phyloP scores from a whole-genome alignment of 2,329 filamentous ascomycete genomes.

The Talaromyces marneffei region DNA sequence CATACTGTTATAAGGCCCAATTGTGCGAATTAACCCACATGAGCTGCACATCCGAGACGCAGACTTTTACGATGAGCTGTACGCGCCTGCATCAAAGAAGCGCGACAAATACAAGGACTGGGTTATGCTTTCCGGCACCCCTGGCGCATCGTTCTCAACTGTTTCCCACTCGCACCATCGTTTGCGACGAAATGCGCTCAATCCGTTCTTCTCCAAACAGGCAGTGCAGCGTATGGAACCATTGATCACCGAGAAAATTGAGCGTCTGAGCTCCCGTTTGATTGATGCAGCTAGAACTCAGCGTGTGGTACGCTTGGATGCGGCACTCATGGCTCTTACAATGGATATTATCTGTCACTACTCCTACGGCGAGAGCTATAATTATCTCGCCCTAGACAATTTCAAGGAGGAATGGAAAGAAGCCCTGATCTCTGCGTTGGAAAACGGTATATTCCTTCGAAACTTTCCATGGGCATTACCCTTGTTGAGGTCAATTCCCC shows the following conservation, averaged over 20 bases:
- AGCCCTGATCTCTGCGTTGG: constrained; percentile 18
- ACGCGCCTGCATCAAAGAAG: constrained; percentile 21
- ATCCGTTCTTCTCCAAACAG: constrained; percentile 26
- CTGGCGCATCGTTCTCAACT: constrained; percentile 19
- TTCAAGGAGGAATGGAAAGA: constrained; percentile 22
- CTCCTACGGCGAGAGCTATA: constrained; percentile 31
- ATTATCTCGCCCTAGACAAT: constrained; percentile 26
- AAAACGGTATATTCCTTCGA: constrained; percentile 10
- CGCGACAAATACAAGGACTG: constrained; percentile 24
- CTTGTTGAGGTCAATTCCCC: constrained; percentile 3
- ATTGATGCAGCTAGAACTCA: constrained; percentile 17
- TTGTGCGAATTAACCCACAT: constrained; percentile 30
- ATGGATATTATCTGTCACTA: constrained; percentile 37
- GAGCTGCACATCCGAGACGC: constrained; percentile 32
- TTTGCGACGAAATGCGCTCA: constrained; percentile 21
- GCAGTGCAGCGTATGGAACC: constrained; percentile 34
- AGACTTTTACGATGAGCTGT: constrained; percentile 31
- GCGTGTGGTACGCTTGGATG: constrained; percentile 21
- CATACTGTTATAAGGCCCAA: constrained; percentile 21
- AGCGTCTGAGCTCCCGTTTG: constrained; percentile 24
- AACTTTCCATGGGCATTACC: constrained; percentile 10
- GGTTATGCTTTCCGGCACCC: constrained; percentile 17
- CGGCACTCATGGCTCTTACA: constrained; percentile 26
- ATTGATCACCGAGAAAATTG: constrained; percentile 32
- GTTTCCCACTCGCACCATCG: constrained; percentile 21